These are phyloP conservation scores for Emydomyces testavorans DNA, from an alignment of 2,329 filamentous ascomycete species.

Conservation along the genomic window DNA sequence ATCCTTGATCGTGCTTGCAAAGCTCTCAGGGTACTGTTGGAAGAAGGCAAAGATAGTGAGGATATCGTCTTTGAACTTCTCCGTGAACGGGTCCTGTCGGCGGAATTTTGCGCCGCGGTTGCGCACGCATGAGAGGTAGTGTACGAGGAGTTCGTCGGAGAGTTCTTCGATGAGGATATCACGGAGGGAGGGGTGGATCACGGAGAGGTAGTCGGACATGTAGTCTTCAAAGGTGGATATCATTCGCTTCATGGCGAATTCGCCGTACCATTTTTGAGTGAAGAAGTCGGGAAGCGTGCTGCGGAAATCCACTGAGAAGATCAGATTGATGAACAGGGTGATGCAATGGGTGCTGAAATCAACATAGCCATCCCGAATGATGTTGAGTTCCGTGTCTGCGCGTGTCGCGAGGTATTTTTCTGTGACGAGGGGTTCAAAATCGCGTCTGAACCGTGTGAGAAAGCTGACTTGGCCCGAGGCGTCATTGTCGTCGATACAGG, in stretches of 20 bases:
- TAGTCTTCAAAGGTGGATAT: conserved; percentile 94
- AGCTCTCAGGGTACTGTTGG: conserved; percentile 55
- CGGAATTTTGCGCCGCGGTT: conserved; percentile 88
- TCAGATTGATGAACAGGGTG: conserved; percentile 68
- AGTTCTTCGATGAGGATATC: conserved; percentile 92
- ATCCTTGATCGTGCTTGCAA: conserved; percentile 65
- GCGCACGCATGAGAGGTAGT: conserved; percentile 71
- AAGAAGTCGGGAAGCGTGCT: conserved; percentile 80
- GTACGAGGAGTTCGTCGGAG: conserved; percentile 76
- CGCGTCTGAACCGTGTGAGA: conserved; percentile 71
- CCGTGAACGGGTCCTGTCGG: conserved; percentile 72
- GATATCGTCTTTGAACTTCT: conserved; percentile 90
- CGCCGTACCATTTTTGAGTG: conserved; percentile 76
- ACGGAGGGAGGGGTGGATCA: conserved; percentile 73
- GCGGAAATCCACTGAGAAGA: conserved; percentile 84
- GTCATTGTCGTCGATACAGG: conserved; percentile 80
- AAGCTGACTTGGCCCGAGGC: conserved; percentile 71
- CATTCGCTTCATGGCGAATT: conserved; percentile 83
- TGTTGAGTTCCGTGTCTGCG: conserved; percentile 59
- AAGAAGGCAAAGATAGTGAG: conserved; percentile 86
- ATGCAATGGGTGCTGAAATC: conserved; percentile 92
- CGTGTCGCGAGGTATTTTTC: conserved; percentile 64
- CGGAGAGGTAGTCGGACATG: conserved; percentile 69
- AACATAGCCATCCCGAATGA: conserved; percentile 80
- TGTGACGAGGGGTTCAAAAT: conserved; percentile 70